Evolutionary conservation across 2,329 filamentous ascomycete genomes (phyloP).

Genomic region (Huntiella decipiens): DNA sequence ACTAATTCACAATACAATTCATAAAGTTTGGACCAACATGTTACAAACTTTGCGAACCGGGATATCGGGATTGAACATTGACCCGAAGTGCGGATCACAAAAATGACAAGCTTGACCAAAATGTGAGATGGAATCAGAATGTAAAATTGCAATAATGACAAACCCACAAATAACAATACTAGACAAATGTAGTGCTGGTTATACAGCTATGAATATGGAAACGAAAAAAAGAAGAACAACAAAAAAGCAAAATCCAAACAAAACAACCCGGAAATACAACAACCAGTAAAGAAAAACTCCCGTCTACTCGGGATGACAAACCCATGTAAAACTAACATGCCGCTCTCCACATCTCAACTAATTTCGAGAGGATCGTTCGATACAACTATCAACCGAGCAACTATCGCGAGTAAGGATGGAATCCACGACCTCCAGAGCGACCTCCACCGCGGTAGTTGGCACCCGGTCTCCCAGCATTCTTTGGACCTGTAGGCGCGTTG

Average conservation of each 20-base stretch:
- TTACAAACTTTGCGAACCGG: neutral
- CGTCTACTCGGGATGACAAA: neutral
- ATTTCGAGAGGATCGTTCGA: neutral
- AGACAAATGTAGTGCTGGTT: neutral
- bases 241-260: neutral
- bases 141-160: neutral
- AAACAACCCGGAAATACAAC: neutral
- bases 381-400: slow-evolving; percentile 12
- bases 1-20: neutral
- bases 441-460: slow-evolving; percentile 89
- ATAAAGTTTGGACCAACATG: neutral
- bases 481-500: slow-evolving; percentile 74
- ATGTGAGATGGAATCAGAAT: neutral
- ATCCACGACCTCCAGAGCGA: slow-evolving; percentile 53
- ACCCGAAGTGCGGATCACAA: neutral
- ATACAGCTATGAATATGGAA: neutral
- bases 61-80: neutral
- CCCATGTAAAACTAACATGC: neutral
- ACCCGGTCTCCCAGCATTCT: slow-evolving; percentile 81
- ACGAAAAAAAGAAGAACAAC: neutral
- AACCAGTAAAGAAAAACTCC: neutral
- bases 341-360: neutral
- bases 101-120: neutral
- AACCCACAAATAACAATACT: neutral
- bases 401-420: slow-evolving; percentile 49